Evolutionary conservation across 1,284 basidiomycete genomes (phyloP), one percentile per base, ranked within the genome.

Genomic region (Ceratobasidium sp.): DNA sequence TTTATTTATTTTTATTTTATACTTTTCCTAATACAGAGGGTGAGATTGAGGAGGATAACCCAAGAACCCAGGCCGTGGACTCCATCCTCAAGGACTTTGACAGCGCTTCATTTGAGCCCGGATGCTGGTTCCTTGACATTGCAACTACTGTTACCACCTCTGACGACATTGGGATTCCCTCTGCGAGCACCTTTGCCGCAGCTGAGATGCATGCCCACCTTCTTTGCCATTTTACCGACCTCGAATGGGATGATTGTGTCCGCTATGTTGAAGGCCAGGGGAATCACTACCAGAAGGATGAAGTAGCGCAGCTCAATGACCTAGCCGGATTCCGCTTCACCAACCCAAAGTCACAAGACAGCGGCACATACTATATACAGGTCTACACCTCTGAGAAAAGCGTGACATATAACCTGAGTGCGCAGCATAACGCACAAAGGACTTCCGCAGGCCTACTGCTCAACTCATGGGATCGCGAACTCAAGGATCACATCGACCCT

Each of bases 221-320:
- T 22, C 20, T 62, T 1, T 32, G 43, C 4, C 45, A 62, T 20
- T 1, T 62, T 8, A 29, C 40, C 22, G 45, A 13, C 7, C 1
- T 49, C 8, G 32, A 35, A 20, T 4, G 34, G 15, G 58, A 31
- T 17, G n/a, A 17, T 5, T 49, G 58, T 47, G 7, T 27, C 2
- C 13, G 20, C 27, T 50, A 15, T 5, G 58, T 50, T 5, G 6
- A 4, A 12, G 45, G 32, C 6, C 4, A 27, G n/a, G 58, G 58
- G 13, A 42, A n/a, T 3, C 27, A 62, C 45, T 57, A 57, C 38
- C 31, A 62, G 15, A 62, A 17, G 12, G 58, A 62, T 47, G 58
- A 62, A 15, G 27, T 50, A 1, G 43, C 43, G 13, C 58, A 62
- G 4, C 45, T 62, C 3, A 22, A 34, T 4, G 43, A 5, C 43